A percentile compares a stretch with the other conserved stretches of the same genome.
Conservation (phyloP, 345 rosid genomes). For the Eutrema yunnanense region DNA sequence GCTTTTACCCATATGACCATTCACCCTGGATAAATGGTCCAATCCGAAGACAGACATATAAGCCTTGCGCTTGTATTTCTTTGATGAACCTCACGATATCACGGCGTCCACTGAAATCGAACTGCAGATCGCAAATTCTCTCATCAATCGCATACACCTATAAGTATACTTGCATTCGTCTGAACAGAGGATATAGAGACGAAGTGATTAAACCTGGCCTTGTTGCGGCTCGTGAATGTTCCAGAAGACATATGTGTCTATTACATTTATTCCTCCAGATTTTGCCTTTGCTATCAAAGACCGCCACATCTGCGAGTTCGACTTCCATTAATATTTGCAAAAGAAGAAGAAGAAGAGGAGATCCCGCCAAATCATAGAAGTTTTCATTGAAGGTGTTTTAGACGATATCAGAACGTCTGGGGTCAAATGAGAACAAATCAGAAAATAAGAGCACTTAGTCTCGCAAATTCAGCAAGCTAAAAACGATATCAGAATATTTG, state of each 20-base stretch:
- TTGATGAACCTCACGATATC: slow-evolving; percentile 66
- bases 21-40: slow-evolving; percentile 79
- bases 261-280: slow-evolving; percentile 80
- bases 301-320: slow-evolving; percentile 75
- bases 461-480: background rate
- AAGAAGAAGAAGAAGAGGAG: background rate
- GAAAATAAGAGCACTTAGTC: background rate
- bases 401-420: background rate
- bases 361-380: slow-evolving; percentile 10
- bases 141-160: background rate
- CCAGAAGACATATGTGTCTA: slow-evolving; percentile 91
- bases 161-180: background rate
- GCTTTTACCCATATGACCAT: slow-evolving; percentile 74
- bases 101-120: slow-evolving; percentile 64
- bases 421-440: background rate
- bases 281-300: slow-evolving; percentile 70
- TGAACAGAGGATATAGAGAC: background rate
- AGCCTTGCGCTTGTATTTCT: slow-evolving; percentile 55
- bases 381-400: background rate
- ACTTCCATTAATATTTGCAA: slow-evolving; percentile 9
- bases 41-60: slow-evolving; percentile 67
- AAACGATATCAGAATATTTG: background rate
- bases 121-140: slow-evolving; percentile 33
- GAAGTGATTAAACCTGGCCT: slow-evolving; percentile 44
- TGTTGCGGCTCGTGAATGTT: slow-evolving; percentile 77